Evolutionary conservation across 2,329 filamentous ascomycete genomes (phyloP), one percentile per base, ranked within the genome.

Genomic region (Akanthomyces muscarius): DNA sequence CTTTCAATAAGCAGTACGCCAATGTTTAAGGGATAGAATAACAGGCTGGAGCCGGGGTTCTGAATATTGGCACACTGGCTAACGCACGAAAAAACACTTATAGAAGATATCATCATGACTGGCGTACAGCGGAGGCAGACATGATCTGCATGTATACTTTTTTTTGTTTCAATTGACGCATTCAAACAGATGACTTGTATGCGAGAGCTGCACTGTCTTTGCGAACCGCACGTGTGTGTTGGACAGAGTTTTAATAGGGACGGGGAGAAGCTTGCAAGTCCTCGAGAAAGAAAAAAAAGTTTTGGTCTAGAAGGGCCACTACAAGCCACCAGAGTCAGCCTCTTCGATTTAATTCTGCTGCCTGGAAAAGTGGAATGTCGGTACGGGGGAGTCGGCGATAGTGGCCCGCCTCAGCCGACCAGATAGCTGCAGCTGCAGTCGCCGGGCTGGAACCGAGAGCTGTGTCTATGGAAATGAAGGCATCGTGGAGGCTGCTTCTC

Each of bases 1-100:
- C 88, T 1, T 97, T 97, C 69, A 97, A 97, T 76, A 93, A 90
- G 78, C 89, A 96, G 76, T 96, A 88, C 74, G 85, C 79, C 45
- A 69, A 72, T 58, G 73, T 67, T 50, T 76, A 63, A 65, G 38
- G 13, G 8, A 47, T 28, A 23, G 28, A 41, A 4, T 10, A 3
- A 18, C 11, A 18, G 10, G 41, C 13, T 41, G 3, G 28, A 18
- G 28, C 5, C 4, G 45, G 41, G 30, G 33, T 38, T 58, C 11
- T 18, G n/a, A 28, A 8, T 33, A 16, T 44, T 60, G 57, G 57
- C 23, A 16, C 21, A 16, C 8, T 28, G 38, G 45, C 57, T 36
- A 18, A 48, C 5, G n/a, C 6, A 23, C 36, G 16, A 51, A 44
- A 51, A 51, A 30, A 41, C 56, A 51, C 28, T 30, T 59, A 23